A percentile compares a stretch with the other conserved stretches of the same genome.
Evolutionary conservation across 1,284 basidiomycete genomes (phyloP).

Genomic region (Moniliella sp.): DNA sequence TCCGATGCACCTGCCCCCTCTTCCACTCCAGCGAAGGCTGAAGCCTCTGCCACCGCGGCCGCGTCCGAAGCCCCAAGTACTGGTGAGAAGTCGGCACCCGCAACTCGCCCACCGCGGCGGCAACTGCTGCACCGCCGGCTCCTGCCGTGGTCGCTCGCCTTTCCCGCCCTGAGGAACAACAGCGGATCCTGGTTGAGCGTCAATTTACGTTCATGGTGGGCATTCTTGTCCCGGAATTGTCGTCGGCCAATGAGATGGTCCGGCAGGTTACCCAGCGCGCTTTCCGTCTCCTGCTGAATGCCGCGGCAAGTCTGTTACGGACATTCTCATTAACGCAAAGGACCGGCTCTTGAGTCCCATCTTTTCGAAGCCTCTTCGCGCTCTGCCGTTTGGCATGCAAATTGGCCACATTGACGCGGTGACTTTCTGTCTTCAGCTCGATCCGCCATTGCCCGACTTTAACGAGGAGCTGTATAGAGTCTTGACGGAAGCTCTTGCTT

Average conservation of each 20-base stretch:
- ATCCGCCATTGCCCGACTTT: slow-evolving; percentile 67
- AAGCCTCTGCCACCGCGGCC: too few species aligned
- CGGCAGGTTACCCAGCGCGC: slow-evolving; percentile 63
- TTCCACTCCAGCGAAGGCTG: too few species aligned
- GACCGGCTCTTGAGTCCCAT: slow-evolving; percentile 71
- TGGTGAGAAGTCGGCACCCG: too few species aligned
- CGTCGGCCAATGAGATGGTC: slow-evolving; percentile 65
- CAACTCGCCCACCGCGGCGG: too few species aligned
- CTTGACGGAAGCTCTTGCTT: slow-evolving; percentile 73
- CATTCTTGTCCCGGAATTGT: slow-evolving; percentile 71
- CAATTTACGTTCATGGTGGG: slow-evolving; percentile 45
- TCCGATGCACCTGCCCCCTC: too few species aligned
- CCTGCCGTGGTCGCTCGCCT: too few species aligned
- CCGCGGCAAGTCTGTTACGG: slow-evolving; percentile 52
- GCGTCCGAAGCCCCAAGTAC: too few species aligned
- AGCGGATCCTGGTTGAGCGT: slow-evolving; percentile 2
- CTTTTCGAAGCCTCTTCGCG: slow-evolving; percentile 87
- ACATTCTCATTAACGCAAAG: slow-evolving; percentile 62
- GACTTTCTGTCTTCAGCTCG: slow-evolving; percentile 57
- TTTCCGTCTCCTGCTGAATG: slow-evolving; percentile 56
- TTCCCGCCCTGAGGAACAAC: slow-evolving; percentile 5
- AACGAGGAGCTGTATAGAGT: slow-evolving; percentile 80
- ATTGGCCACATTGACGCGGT: slow-evolving; percentile 96
- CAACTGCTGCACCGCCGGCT: too few species aligned
- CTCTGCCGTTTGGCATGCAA: slow-evolving; percentile 81